Conservation (phyloP, 2,329 filamentous ascomycete species). For the Beauveria medogensis region DNA sequence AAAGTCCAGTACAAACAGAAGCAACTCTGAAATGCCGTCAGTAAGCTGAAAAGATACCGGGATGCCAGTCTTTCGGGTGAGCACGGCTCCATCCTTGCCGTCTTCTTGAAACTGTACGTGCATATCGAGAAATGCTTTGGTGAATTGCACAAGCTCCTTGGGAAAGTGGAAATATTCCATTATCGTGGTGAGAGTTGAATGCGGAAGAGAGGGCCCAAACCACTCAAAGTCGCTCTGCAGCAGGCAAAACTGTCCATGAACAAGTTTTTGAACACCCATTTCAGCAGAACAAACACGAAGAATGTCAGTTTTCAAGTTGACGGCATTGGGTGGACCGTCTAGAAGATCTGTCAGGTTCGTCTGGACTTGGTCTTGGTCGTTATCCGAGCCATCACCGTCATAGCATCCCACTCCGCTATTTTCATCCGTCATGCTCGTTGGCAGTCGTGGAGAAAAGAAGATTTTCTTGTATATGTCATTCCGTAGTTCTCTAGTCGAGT, state of each 20-base stretch:
- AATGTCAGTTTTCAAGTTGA: slow-evolving; percentile 5
- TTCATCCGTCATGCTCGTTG: slow-evolving; percentile 29
- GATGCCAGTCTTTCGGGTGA: slow-evolving; percentile 40
- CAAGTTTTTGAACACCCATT: slow-evolving; percentile 3
- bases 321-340: background rate
- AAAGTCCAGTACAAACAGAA: slow-evolving; percentile 56
- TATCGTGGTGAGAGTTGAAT: slow-evolving; percentile 45
- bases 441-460: slow-evolving; percentile 29
- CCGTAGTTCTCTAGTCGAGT: background rate
- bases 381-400: slow-evolving; percentile 28
- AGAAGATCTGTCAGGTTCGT: slow-evolving; percentile 13
- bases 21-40: slow-evolving; percentile 45
- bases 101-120: slow-evolving; percentile 6
- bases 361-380: slow-evolving; percentile 22
- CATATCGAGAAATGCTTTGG: slow-evolving; percentile 30
- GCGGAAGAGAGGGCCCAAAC: slow-evolving; percentile 49
- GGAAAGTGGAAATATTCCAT: slow-evolving; percentile 48
- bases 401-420: slow-evolving; percentile 18
- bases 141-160: slow-evolving; percentile 17
- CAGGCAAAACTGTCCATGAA: slow-evolving; percentile 18
- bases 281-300: slow-evolving; percentile 9
- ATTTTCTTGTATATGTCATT: background rate
- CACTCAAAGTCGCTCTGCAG: slow-evolving; percentile 51
- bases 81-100: background rate
- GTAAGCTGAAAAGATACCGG: slow-evolving; percentile 49